Base-by-base conservation (phyloP, 2,329 filamentous ascomycete genomes). In the Venturia oleaginea region DNA sequence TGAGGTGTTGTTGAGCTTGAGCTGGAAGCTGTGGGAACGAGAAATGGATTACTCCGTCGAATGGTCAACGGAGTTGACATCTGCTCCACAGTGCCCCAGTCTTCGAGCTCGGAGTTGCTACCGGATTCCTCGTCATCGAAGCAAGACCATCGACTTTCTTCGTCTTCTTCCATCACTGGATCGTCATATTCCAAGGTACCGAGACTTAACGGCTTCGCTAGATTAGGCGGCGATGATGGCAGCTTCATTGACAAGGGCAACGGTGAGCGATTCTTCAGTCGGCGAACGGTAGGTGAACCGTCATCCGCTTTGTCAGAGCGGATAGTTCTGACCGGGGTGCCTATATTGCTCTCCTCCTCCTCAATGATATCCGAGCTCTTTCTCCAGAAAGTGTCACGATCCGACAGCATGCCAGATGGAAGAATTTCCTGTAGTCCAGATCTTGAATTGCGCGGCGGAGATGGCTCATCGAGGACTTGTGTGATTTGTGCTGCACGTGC, bases 401-500 rank as follows among this genome's bases (percentile, higher is more conserved):
- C 74, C 24, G 72, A 71, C 66, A 81, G 78, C 38, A 78, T 75
- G 27, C 78, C 78, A 62, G 78, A 76, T 37, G 77, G 78, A 10
- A 82, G 73, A 22, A 83, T 73, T 68, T 83, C 79, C 65, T 78
- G 76, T 57, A 83, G 72, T 64, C 76, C 75, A 66, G 75, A 71
- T 67, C 78, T 77, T 59, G 72, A 74, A 57, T 70, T 61, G 34
- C 71, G 69, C 19, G 74, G 70, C 8, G 85, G 83, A 42, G 87
- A 88, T 17, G 88, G 90, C 69, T 92, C 89, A 75, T 92, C 89
- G 74, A 92, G 92, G 79, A 92, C 89, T 30, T 86, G 90, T 71
- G 92, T 89, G 61, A 92, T 85, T 60, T 81, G 78, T 19, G 89
- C 88, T 34, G 87, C 88, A 71, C 90, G 86, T 59, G 86, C 82